Conservation (phyloP, 2,329 filamentous ascomycete genomes). For the Rugonectria rugulosa region DNA sequence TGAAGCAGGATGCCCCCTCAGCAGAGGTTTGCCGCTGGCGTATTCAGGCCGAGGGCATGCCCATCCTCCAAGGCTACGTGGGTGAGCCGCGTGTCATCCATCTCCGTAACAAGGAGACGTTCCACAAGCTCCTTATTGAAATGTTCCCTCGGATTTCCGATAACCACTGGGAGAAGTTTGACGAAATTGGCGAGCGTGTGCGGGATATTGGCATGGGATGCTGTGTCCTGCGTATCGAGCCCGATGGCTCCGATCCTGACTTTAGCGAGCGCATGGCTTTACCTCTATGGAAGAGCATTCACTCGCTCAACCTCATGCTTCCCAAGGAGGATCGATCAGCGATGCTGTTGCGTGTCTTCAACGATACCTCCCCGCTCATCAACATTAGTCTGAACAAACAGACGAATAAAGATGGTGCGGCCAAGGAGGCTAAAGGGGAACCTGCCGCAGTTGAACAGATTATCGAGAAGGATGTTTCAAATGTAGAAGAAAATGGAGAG, state of each 20-base stretch:
- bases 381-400: conserved; percentile 69
- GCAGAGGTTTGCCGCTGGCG: conserved; percentile 91
- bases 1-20: conserved; percentile 93
- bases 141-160: conserved; percentile 93
- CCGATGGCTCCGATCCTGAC: conserved; percentile 67
- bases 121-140: conserved; percentile 84
- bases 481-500: conserved; percentile 40
- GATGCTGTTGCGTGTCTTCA: conserved; percentile 90
- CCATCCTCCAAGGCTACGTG: conserved; percentile 90
- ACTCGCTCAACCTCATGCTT: conserved; percentile 95
- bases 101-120: conserved; percentile 78
- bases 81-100: conserved; percentile 78
- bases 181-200: conserved; percentile 87
- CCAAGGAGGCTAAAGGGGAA: conserved; percentile 46
- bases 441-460: conserved; percentile 37
- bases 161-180: conserved; percentile 76
- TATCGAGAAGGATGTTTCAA: conserved; percentile 48
- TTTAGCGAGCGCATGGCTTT: conserved; percentile 83
- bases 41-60: conserved; percentile 93
- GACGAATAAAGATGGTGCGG: conserved; percentile 49
- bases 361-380: conserved; percentile 84
- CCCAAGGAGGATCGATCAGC: conserved; percentile 95
- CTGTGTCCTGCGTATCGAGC: conserved; percentile 85
- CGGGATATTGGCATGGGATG: conserved; percentile 87
- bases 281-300: conserved; percentile 91